Evolutionary conservation across 192 early-diverging fungal species (phyloP), one percentile per base, ranked within the genome.

Genomic region (Backusella morwellensis): DNA sequence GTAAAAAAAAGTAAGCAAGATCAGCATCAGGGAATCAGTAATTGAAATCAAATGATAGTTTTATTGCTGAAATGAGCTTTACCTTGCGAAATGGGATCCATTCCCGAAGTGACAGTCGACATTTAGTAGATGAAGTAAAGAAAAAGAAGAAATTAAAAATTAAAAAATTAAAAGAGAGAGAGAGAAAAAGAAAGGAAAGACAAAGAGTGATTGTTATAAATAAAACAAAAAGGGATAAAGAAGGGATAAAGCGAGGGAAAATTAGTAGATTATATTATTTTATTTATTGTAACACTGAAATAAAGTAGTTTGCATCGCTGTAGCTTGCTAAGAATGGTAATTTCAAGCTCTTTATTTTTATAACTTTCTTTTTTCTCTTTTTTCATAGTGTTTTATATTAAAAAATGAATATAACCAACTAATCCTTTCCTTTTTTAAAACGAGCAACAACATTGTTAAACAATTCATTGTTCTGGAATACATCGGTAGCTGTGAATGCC

Each of bases 401-500:
- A 19, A 32, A 54, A 17, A 63, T 29, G 12, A 29, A n/a, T 29
- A 41, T 26, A 70, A 70, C 9, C 2, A 21, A 72, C 17, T 72
- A 17, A 6, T 38, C 4, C 17, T 72, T 72, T 19, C 73, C 73
- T 47, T 78, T 68, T 35, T 77, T 75, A 63, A 88, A 88, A 2
- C 77, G 68, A 42, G 71, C 81, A 14, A 85, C 84, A 29, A 79
- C 76, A 23, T 82, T 77, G 32, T 85, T 78, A 74, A 88, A 89
- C 26, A 72, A 40, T 3, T 72, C 78, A 2, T 79, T 75, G 70
- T 88, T 86, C 8, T 86, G 71, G 66, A 90, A 75, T 17, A 85
- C 78, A 63, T 90, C 86, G 8, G 83, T 76, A 52, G 72, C 89
- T 32, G 76, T 82, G 38, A 84, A 78, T 35, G 92, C 82, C 42